These are phyloP conservation scores for Hanseniaspora valbyensis DNA, from an alignment of 805 yeast species.

Conservation along the genomic window DNA sequence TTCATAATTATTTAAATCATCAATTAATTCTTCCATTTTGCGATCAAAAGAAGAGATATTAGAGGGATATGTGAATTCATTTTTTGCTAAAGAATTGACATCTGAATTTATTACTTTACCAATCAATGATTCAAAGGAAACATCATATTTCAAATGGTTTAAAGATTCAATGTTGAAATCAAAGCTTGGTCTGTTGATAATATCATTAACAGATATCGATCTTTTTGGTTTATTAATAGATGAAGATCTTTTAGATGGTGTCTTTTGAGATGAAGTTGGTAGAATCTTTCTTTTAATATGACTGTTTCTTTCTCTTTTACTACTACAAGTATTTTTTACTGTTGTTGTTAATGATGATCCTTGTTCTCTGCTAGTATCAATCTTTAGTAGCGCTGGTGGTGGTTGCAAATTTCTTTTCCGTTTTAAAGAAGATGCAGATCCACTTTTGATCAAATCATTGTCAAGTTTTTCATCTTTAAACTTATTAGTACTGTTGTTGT, in stretches of 20 bases:
- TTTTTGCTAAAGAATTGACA: not conserved
- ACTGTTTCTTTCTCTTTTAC: not conserved
- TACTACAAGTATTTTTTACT: no score
- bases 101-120: not conserved
- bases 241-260: not conserved
- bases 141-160: not conserved
- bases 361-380: no score
- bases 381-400: not conserved
- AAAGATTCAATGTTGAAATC: not conserved
- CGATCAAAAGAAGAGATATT: not conserved
- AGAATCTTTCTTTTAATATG: not conserved
- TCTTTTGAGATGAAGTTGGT: no score
- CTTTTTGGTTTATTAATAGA: not conserved
- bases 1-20: not conserved
- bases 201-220: not conserved
- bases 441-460: no score
- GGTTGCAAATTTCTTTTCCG: constrained; percentile 1
- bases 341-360: no score
- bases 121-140: not conserved
- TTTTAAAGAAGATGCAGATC: not conserved
- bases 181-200: constrained; percentile 10
- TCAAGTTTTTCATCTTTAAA: not conserved
- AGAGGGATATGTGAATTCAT: not conserved
- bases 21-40: not conserved
- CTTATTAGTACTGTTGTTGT: not conserved